phyloP scores from a whole-genome alignment of 179 eudicot genomes.

The Patellifolia procumbens region DNA sequence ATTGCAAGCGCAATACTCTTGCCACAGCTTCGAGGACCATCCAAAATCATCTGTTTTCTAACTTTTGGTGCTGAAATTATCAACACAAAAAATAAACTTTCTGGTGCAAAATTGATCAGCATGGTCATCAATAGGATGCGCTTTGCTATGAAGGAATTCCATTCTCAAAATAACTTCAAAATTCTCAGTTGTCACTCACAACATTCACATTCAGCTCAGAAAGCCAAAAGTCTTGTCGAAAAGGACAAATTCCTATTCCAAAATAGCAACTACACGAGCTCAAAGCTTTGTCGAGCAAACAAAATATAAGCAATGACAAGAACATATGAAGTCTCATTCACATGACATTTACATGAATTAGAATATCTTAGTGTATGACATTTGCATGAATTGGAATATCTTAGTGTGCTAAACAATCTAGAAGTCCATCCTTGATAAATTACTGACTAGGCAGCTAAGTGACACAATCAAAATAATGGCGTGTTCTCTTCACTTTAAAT shows the following conservation, averaged over 20 bases:
- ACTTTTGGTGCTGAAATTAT: slow-evolving; percentile 56
- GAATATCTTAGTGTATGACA: background rate
- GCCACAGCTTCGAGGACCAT: slow-evolving; percentile 88
- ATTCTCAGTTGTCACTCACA: background rate
- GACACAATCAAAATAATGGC: background rate
- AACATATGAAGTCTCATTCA: background rate
- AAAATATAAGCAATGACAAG: background rate
- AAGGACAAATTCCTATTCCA: background rate
- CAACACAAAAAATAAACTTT: slow-evolving; percentile 11
- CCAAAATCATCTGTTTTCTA: slow-evolving; percentile 80
- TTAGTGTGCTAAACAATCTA: background rate
- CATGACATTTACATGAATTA: background rate
- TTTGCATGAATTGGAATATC: too few species aligned
- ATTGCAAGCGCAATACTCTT: slow-evolving; percentile 91
- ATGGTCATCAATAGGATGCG: background rate
- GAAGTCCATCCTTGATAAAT: background rate
- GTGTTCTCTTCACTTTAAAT: too few species aligned
- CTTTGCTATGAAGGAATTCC: background rate
- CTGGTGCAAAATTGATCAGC: background rate
- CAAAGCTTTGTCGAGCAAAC: background rate
- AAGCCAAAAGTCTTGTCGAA: background rate
- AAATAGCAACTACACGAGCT: background rate
- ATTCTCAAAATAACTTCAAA: background rate
- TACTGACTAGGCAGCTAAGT: background rate
- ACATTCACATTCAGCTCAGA: background rate